Percentiles rank a stretch among this genome's conserved stretches.
These are phyloP conservation scores for Phytophthora macrochlamydospora DNA, from an alignment of 352 stramenopile genomes.

Conservation along the genomic window DNA sequence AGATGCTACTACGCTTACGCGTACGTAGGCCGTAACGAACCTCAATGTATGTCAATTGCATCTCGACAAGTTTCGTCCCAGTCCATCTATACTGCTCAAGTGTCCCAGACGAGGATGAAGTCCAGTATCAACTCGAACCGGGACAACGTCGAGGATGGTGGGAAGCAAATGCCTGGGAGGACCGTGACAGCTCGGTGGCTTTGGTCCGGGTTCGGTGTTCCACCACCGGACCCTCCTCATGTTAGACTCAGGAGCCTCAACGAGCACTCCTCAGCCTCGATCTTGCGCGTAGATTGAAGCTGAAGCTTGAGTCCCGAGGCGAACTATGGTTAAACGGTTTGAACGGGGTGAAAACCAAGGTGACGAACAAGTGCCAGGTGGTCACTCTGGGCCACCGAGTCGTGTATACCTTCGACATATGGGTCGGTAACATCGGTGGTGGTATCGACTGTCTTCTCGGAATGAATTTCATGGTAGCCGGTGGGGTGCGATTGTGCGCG, in stretches of 20 bases:
- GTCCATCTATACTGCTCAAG: too few species aligned
- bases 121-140: too few species aligned
- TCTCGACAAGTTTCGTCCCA: too few species aligned
- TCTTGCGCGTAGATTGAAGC: constrained; percentile 19
- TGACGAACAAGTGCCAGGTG: constrained; percentile 7
- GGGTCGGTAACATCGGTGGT: constrained; percentile 23
- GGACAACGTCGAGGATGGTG: too few species aligned
- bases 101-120: too few species aligned
- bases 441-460: constrained; percentile 28
- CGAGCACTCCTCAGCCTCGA: constrained; percentile 24
- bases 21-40: too few species aligned
- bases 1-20: too few species aligned
- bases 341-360: constrained; percentile 15
- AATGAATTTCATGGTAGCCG: constrained; percentile 33
- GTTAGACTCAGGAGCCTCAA: constrained; percentile 11
- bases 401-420: constrained; percentile 17
- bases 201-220: too few species aligned
- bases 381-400: constrained; percentile 19
- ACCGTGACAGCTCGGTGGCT: too few species aligned
- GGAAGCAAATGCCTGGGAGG: too few species aligned
- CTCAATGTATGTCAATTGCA: too few species aligned
- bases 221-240: too few species aligned
- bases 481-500: constrained; percentile 13
- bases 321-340: not conserved
- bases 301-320: not conserved